phyloP scores from a whole-genome alignment of 352 stramenopile species.

The Phytophthora sansomeana region DNA sequence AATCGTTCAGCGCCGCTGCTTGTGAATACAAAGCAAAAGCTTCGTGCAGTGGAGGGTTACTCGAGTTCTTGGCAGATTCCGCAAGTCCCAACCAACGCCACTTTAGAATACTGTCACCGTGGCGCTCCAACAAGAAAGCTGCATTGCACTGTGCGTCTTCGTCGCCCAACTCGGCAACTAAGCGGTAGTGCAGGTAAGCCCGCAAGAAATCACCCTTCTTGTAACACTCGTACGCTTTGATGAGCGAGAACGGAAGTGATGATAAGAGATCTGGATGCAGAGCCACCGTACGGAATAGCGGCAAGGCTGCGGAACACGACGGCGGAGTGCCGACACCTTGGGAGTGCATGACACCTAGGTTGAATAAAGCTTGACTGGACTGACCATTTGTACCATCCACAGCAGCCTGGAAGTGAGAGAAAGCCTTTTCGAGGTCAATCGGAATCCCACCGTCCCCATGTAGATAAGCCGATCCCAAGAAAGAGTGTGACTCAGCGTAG shows the following conservation, averaged over 20 bases:
- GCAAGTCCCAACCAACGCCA: slow-evolving; percentile 36
- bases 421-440: slow-evolving; percentile 56
- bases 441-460: slow-evolving; percentile 62
- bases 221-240: slow-evolving; percentile 75
- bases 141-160: slow-evolving; percentile 75
- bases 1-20: slow-evolving; percentile 70
- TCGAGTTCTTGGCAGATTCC: slow-evolving; percentile 5
- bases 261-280: slow-evolving; percentile 58
- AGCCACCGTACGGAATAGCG: slow-evolving; percentile 73
- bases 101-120: slow-evolving; percentile 52
- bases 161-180: slow-evolving; percentile 69
- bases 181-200: slow-evolving; percentile 73
- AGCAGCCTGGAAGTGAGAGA: slow-evolving; percentile 71
- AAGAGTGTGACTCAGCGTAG: slow-evolving; percentile 74
- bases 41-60: slow-evolving; percentile 42
- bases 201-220: slow-evolving; percentile 68
- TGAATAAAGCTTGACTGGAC: slow-evolving; percentile 70
- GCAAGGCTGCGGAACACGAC: slow-evolving; percentile 55
- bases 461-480: slow-evolving; percentile 72
- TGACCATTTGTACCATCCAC: slow-evolving; percentile 44
- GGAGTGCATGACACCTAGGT: slow-evolving; percentile 82
- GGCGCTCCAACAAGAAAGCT: slow-evolving; percentile 74
- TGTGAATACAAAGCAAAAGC: slow-evolving; percentile 64
- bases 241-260: slow-evolving; percentile 66
- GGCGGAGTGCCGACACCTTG: slow-evolving; percentile 56